Evolutionary conservation across 352 stramenopile species (phyloP).

Genomic region (Phytophthora kernoviae): DNA sequence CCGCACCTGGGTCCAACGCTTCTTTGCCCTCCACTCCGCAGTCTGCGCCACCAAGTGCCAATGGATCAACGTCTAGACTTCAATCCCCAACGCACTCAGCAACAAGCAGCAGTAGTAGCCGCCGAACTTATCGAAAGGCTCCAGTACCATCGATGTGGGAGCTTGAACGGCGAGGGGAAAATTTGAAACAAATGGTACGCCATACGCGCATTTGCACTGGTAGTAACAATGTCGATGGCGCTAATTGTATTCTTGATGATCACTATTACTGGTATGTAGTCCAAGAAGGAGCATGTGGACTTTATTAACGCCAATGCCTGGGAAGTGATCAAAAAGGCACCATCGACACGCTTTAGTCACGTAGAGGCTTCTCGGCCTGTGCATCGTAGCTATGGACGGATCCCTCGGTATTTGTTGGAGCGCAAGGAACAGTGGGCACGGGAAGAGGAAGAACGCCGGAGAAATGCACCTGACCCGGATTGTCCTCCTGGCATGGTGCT

Average conservation of each 20-base stretch:
- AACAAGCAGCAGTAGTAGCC: conserved; percentile 16
- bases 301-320: conserved; percentile 80
- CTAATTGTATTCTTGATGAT: conserved; percentile 1
- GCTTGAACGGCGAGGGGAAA: conserved; percentile 47
- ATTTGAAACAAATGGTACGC: conserved; percentile 33
- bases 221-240: too few relatives aligned
- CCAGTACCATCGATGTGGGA: conserved; percentile 57
- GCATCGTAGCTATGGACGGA: conserved; percentile 56
- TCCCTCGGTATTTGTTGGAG: conserved; percentile 71
- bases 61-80: conserved; percentile 8
- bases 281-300: conserved; percentile 61
- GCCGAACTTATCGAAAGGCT: conserved; percentile 37
- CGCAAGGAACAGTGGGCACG: conserved; percentile 81
- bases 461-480: conserved; percentile 80
- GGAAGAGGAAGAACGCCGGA: conserved; percentile 82
- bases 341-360: conserved; percentile 21
- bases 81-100: conserved; percentile 21
- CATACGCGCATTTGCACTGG: not conserved
- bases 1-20: conserved; percentile 11
- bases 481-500: conserved; percentile 86
- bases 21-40: conserved; percentile 9
- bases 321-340: conserved; percentile 73
- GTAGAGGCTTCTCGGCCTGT: conserved; percentile 8
- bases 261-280: conserved; percentile 27
- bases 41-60: conserved; percentile 21